Conservation (phyloP, 2,329 filamentous ascomycete genomes). For the Pleurostoma richardsiae region DNA sequence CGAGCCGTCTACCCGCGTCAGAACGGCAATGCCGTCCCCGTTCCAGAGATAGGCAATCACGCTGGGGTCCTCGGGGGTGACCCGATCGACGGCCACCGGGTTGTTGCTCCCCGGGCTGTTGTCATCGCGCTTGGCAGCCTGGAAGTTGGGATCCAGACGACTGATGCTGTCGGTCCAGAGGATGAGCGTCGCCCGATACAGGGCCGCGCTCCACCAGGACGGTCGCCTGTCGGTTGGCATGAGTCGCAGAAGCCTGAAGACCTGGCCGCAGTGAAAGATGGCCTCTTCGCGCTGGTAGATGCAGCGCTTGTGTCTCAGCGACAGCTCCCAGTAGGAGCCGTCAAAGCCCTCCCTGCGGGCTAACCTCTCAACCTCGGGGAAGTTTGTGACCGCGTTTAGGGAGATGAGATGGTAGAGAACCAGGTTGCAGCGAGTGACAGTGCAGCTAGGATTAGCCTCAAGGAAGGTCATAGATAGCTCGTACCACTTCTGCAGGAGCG, state of each 20-base stretch:
- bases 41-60: constrained; percentile 32
- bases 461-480: constrained; percentile 53
- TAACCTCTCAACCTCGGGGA: constrained; percentile 61
- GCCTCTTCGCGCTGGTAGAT: constrained; percentile 60
- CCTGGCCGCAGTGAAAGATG: constrained; percentile 63
- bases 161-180: constrained; percentile 58
- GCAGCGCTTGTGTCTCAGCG: constrained; percentile 56
- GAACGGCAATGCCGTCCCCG: constrained; percentile 27
- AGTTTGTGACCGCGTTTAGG: constrained; percentile 63
- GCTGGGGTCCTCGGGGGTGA: constrained; percentile 29
- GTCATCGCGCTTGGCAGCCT: constrained; percentile 13
- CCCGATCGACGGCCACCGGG: constrained; percentile 30
- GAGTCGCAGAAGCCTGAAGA: constrained; percentile 53
- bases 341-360: constrained; percentile 57
- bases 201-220: constrained; percentile 65
- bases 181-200: constrained; percentile 62
- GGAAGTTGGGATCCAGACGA: constrained; percentile 37
- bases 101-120: not conserved
- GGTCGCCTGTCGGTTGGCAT: constrained; percentile 59
- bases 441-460: constrained; percentile 51
- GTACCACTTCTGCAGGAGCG: constrained; percentile 62
- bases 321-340: constrained; percentile 47
- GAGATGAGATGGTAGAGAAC: constrained; percentile 68
- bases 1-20: constrained; percentile 26
- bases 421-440: constrained; percentile 59